Conservation (phyloP, 2,329 filamentous ascomycete species). For the Aspergillus proliferans region DNA sequence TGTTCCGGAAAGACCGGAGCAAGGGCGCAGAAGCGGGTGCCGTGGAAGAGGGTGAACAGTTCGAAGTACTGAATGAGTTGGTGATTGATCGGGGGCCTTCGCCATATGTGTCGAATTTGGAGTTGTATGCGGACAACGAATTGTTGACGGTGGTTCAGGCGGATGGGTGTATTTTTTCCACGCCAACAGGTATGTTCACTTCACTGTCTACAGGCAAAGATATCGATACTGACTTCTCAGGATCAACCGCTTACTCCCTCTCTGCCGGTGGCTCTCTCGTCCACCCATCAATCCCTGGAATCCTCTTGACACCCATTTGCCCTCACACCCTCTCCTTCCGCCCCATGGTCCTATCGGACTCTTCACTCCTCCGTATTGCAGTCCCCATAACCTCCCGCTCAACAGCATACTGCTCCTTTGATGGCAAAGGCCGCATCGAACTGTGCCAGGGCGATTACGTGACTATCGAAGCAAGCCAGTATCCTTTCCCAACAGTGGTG, state of each 20-base stretch:
- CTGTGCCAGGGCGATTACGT: conserved; percentile 90
- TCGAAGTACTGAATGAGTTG: conserved; percentile 96
- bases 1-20: conserved; percentile 64
- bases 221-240: conserved; percentile 23
- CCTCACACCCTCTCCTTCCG: conserved; percentile 95
- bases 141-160: conserved; percentile 93
- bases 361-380: conserved; percentile 81
- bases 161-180: conserved; percentile 96
- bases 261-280: conserved; percentile 93
- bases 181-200: conserved; percentile 64
- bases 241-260: conserved; percentile 89
- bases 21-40: conserved; percentile 46
- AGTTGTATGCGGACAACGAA: conserved; percentile 92
- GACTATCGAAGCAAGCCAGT: conserved; percentile 91
- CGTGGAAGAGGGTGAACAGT: conserved; percentile 87
- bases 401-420: conserved; percentile 93
- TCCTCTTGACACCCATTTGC: conserved; percentile 94
- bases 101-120: conserved; percentile 92
- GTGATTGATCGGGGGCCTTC: conserved; percentile 96
- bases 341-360: conserved; percentile 95
- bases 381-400: conserved; percentile 80
- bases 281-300: conserved; percentile 93
- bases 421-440: conserved; percentile 93
- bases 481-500: conserved; percentile 94
- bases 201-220: not conserved